A percentile compares a stretch with the other conserved stretches of the same genome.
These are phyloP conservation scores for Hypoxylon rickii DNA, from an alignment of 495 filamentous ascomycete species.

Conservation along the genomic window DNA sequence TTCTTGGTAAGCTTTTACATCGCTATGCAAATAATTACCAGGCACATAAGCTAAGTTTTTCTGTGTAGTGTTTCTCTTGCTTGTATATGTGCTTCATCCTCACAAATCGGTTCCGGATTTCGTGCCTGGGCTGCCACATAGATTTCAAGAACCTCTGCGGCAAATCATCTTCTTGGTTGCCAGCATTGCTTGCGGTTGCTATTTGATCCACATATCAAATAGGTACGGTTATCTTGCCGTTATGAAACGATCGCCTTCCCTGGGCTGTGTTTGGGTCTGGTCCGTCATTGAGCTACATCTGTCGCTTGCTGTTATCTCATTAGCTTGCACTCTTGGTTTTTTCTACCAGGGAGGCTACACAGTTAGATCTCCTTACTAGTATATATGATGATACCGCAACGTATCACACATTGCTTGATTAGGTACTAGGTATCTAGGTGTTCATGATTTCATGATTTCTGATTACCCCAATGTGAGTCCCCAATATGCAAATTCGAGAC, in stretches of 20 bases:
- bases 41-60: constrained; percentile 27
- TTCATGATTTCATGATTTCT: no score
- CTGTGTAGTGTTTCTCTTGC: constrained; percentile 61
- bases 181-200: constrained; percentile 66
- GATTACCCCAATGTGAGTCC: no score
- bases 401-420: background rate
- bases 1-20: constrained; percentile 48
- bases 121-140: constrained; percentile 49
- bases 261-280: constrained; percentile 96
- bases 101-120: constrained; percentile 49
- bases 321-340: constrained; percentile 64
- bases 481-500: no score
- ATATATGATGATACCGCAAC: background rate
- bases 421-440: no score
- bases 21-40: background rate
- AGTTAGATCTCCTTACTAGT: constrained; percentile 21
- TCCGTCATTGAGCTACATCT: constrained; percentile 85
- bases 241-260: constrained; percentile 87
- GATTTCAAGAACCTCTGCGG: constrained; percentile 51
- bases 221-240: constrained; percentile 77
- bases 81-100: constrained; percentile 64
- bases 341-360: constrained; percentile 75
- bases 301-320: constrained; percentile 63
- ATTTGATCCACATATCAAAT: constrained; percentile 82
- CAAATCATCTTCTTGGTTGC: constrained; percentile 65